Conservation (phyloP, 2,329 filamentous ascomycete genomes). For the Aspergillus brasiliensis region DNA sequence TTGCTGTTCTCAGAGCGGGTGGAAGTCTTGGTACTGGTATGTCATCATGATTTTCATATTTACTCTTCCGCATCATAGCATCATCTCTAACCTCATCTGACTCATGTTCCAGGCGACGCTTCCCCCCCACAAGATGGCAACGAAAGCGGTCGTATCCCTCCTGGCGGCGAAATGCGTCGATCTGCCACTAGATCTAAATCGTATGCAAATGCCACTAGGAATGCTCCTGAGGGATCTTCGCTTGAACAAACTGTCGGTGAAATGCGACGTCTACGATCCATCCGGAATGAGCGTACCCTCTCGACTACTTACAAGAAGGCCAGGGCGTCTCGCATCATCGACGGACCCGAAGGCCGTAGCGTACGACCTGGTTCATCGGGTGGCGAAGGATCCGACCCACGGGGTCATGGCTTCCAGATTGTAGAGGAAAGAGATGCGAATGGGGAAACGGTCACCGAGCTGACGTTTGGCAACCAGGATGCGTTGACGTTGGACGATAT, state of each 20-base stretch:
- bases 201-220: constrained; percentile 64
- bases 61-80: neutral
- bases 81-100: neutral
- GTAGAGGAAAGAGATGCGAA: constrained; percentile 75
- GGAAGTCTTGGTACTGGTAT: constrained; percentile 73
- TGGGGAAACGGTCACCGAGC: constrained; percentile 70
- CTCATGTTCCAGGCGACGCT: constrained; percentile 61
- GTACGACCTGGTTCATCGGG: constrained; percentile 73
- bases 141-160: constrained; percentile 61
- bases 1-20: constrained; percentile 82
- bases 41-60: constrained; percentile 16
- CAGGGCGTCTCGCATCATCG: constrained; percentile 87
- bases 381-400: constrained; percentile 55
- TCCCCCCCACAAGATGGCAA: constrained; percentile 68
- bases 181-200: constrained; percentile 74
- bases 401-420: constrained; percentile 69
- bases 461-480: constrained; percentile 88
- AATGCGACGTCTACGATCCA: constrained; percentile 87
- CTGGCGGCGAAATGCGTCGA: constrained; percentile 54
- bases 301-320: constrained; percentile 92
- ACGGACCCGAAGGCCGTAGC: constrained; percentile 72
- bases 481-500: constrained; percentile 95
- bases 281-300: constrained; percentile 88
- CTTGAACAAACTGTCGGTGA: constrained; percentile 97
- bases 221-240: constrained; percentile 66